A percentile compares a stretch with the other conserved stretches of the same genome.
Conservation (phyloP, 1,139 yeast genomes). For the Arxiozyma telluris region DNA sequence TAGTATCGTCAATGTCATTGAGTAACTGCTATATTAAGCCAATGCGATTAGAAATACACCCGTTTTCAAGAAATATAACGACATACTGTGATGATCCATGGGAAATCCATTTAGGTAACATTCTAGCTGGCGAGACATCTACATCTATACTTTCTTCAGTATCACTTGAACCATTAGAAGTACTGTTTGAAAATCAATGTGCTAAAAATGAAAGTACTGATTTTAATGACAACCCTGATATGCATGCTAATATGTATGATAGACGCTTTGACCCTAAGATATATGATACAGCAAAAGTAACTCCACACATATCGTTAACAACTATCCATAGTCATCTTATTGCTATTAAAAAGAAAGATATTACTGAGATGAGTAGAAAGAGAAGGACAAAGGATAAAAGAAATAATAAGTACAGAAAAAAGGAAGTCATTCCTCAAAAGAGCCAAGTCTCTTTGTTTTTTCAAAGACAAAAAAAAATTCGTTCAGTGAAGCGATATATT, state of each 20-base stretch:
- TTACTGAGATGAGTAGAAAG: background rate
- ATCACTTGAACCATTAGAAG: background rate
- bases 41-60: background rate
- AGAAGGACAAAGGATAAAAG: background rate
- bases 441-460: background rate
- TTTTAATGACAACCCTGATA: background rate
- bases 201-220: background rate
- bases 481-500: background rate
- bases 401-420: background rate
- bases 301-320: background rate
- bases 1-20: background rate
- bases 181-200: background rate
- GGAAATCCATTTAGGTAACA: background rate
- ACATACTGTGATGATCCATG: background rate
- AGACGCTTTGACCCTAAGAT: background rate
- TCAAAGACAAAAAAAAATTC: background rate
- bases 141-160: background rate
- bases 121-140: background rate
- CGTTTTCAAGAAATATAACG: background rate
- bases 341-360: background rate
- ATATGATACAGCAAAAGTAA: background rate
- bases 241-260: background rate
- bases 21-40: background rate
- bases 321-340: background rate
- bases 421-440: background rate